Percentiles rank a stretch among this genome's conserved stretches.
Conservation (phyloP, 108 stramenopile species). For the Schizochytrium sp. region DNA sequence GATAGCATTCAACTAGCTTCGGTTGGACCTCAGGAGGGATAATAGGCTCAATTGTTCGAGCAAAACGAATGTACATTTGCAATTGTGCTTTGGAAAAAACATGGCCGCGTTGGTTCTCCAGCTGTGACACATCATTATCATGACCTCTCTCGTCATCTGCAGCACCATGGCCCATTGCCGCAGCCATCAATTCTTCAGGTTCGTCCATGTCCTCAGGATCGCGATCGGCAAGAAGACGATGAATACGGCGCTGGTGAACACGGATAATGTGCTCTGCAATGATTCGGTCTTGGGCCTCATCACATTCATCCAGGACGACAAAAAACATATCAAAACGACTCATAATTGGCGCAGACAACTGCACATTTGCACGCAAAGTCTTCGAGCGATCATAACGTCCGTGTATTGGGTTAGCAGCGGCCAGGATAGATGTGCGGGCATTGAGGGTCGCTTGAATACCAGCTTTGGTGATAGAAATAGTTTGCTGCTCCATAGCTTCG, state of each 20-base stretch:
- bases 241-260: constrained; percentile 78
- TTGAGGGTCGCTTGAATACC: constrained; percentile 99
- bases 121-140: not conserved
- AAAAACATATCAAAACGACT: constrained; percentile 99
- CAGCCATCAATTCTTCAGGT: constrained; percentile 5
- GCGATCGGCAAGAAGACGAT: not conserved
- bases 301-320: constrained; percentile 97
- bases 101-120: constrained; percentile 16
- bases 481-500: constrained; percentile 91
- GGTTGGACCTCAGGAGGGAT: constrained; percentile 86
- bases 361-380: constrained; percentile 94
- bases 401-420: constrained; percentile 98
- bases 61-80: constrained; percentile 92
- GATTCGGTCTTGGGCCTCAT: constrained; percentile 87
- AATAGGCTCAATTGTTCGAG: constrained; percentile 85
- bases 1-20: constrained; percentile 95
- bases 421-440: constrained; percentile 96
- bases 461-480: constrained; percentile 98
- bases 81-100: constrained; percentile 85
- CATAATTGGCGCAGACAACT: constrained; percentile 94
- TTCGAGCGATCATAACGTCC: constrained; percentile 98
- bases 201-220: constrained; percentile 59
- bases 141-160: constrained; percentile 74
- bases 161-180: constrained; percentile 71
- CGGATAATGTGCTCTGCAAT: constrained; percentile 95